A percentile compares a stretch with the other conserved stretches of the same genome.
Conservation (phyloP, 441 rosid species). For the Erodium trifolium region DNA sequence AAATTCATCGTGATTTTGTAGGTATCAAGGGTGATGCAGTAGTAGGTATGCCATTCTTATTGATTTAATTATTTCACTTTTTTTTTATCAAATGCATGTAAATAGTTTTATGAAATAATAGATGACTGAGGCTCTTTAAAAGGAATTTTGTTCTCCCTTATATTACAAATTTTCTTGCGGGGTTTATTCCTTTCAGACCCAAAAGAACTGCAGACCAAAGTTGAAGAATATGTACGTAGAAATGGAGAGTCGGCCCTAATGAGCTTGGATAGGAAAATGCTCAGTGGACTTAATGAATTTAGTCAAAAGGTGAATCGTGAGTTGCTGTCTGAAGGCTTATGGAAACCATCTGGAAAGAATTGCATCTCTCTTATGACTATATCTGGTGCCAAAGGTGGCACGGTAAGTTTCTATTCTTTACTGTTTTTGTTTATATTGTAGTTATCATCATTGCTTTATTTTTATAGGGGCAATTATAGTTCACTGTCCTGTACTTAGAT, state of each 20-base stretch:
- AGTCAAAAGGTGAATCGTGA: slow-evolving; percentile 63
- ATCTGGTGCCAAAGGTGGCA: slow-evolving; percentile 98
- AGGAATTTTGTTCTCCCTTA: slow-evolving; percentile 9
- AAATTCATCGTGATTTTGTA: slow-evolving; percentile 63
- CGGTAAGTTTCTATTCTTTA: slow-evolving; percentile 44
- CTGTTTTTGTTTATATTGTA: slow-evolving; percentile 2
- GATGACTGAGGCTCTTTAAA: not conserved
- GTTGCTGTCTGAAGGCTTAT: slow-evolving; percentile 73
- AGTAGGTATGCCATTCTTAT: slow-evolving; percentile 36
- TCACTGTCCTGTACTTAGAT: not conserved
- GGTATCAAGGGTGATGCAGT: slow-evolving; percentile 38
- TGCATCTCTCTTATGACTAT: slow-evolving; percentile 95
- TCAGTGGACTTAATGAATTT: slow-evolving; percentile 62
- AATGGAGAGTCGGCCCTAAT: slow-evolving; percentile 79
- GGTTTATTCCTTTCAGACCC: slow-evolving; percentile 46
- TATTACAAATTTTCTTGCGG: slow-evolving; percentile 3
- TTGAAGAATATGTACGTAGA: slow-evolving; percentile 64
- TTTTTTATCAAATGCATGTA: not conserved
- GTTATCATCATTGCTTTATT: not conserved
- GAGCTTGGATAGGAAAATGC: slow-evolving; percentile 71
- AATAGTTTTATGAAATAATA: not conserved
- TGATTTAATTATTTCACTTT: not conserved
- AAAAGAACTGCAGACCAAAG: slow-evolving; percentile 47
- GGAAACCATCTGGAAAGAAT: slow-evolving; percentile 83
- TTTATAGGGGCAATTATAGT: not conserved